Conservation (phyloP, 106 monocot species). For the Dendrobium catenatum region DNA sequence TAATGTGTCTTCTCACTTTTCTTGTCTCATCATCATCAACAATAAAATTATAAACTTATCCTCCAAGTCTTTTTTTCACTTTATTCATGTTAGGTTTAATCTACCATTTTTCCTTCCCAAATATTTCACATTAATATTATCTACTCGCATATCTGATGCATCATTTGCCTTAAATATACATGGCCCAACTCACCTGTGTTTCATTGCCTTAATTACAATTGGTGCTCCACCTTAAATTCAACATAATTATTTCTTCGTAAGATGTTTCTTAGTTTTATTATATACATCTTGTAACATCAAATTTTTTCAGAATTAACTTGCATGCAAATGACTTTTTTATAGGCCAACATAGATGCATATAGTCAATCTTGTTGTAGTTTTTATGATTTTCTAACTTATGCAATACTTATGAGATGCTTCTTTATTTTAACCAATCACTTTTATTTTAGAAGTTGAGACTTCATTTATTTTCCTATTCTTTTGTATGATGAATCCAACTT, state of each 20-base stretch:
- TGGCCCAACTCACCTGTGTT: background rate
- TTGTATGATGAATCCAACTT: background rate
- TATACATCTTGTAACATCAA: background rate
- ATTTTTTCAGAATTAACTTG: too few species aligned
- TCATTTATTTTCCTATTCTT: background rate
- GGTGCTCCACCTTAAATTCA: background rate
- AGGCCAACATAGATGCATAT: too few species aligned
- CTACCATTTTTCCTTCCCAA: too few species aligned
- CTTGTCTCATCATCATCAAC: background rate
- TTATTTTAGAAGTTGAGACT: background rate
- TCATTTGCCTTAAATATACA: background rate
- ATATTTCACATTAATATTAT: background rate
- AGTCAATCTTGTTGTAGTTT: too few species aligned
- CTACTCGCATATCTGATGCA: background rate
- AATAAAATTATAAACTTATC: background rate
- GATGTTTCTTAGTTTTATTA: background rate
- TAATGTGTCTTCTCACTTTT: background rate
- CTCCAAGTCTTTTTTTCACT: background rate
- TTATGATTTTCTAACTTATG: too few species aligned
- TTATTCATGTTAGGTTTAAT: background rate
- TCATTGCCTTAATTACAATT: background rate
- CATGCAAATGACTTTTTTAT: too few species aligned
- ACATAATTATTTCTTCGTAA: background rate
- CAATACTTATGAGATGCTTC: background rate
- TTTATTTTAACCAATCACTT: background rate